Evolutionary conservation across 306 rosid species (phyloP).

Genomic region (Castanopsis chinensis): DNA sequence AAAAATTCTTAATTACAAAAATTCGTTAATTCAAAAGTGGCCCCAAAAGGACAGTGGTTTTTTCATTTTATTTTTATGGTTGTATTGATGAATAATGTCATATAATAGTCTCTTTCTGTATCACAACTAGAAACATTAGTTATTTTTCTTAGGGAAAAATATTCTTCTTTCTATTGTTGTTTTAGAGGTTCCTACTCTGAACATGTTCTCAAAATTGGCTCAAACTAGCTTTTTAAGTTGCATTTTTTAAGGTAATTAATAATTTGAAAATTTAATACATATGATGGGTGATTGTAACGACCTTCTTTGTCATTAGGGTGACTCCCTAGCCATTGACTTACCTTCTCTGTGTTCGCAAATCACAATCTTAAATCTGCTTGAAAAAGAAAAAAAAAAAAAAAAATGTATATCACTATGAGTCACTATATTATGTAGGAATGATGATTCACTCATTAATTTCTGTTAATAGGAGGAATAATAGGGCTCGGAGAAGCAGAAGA

Average conservation of each 20-base stretch:
- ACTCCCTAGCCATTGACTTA: not conserved
- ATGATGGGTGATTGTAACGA: not conserved
- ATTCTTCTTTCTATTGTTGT: not conserved
- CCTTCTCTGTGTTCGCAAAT: not conserved
- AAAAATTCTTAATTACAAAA: not conserved
- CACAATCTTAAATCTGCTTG: not conserved
- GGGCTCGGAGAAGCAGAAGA: conserved; percentile 98
- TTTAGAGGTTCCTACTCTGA: not conserved
- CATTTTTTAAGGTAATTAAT: not conserved
- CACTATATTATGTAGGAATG: not conserved
- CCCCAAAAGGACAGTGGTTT: not conserved
- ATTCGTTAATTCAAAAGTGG: not conserved
- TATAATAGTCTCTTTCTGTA: not conserved
- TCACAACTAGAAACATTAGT: too few relatives aligned
- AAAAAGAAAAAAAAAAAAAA: not conserved
- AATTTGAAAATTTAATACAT: not conserved
- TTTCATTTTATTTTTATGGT: not conserved
- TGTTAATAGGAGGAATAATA: conserved; percentile 82
- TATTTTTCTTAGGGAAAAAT: not conserved
- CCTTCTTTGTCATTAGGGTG: not conserved
- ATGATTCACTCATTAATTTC: conserved; percentile 19
- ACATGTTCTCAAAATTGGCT: not conserved
- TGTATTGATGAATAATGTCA: not conserved
- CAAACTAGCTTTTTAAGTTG: not conserved
- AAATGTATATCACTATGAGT: not conserved